A percentile compares a stretch with the other conserved stretches of the same genome.
Conservation (phyloP, 73 alveolate species). For the Uronychia setigera region DNA sequence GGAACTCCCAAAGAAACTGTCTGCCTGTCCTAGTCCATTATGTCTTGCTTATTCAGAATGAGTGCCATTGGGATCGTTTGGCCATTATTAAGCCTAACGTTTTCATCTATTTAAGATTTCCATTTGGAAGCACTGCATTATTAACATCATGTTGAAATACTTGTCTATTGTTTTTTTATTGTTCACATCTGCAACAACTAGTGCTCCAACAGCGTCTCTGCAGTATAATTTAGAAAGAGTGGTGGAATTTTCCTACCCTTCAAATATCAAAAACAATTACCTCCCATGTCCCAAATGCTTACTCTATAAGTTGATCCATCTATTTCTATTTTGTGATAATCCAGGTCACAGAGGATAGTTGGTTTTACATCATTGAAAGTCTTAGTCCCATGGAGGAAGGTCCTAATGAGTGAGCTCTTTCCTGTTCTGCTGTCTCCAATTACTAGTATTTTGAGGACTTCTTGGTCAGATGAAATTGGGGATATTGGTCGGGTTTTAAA, state of each 20-base stretch:
- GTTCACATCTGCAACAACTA: conserved; percentile 55
- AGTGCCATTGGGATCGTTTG: neutral
- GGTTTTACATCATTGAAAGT: conserved; percentile 34
- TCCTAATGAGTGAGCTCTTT: conserved; percentile 36
- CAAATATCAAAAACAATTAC: conserved; percentile 58
- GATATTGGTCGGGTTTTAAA: too few relatives aligned
- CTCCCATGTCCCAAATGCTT: conserved; percentile 76
- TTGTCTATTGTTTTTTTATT: conserved; percentile 7
- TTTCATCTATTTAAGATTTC: neutral
- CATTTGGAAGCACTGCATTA: neutral
- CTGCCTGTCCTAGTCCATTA: neutral
- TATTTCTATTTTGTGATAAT: conserved; percentile 40
- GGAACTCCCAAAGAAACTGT: neutral
- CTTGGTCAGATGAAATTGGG: too few relatives aligned
- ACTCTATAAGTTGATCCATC: conserved; percentile 32
- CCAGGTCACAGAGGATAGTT: conserved; percentile 63
- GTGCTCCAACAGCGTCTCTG: conserved; percentile 63
- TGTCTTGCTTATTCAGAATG: neutral
- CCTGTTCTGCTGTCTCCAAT: conserved; percentile 30
- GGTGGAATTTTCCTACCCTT: conserved; percentile 8
- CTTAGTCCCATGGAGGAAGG: conserved; percentile 35
- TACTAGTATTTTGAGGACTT: conserved; percentile 18
- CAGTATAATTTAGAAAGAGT: conserved; percentile 52
- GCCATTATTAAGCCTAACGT: neutral
- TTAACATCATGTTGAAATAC: neutral